Conservation (phyloP, 345 rosid species). For the Carallia brachiata region DNA sequence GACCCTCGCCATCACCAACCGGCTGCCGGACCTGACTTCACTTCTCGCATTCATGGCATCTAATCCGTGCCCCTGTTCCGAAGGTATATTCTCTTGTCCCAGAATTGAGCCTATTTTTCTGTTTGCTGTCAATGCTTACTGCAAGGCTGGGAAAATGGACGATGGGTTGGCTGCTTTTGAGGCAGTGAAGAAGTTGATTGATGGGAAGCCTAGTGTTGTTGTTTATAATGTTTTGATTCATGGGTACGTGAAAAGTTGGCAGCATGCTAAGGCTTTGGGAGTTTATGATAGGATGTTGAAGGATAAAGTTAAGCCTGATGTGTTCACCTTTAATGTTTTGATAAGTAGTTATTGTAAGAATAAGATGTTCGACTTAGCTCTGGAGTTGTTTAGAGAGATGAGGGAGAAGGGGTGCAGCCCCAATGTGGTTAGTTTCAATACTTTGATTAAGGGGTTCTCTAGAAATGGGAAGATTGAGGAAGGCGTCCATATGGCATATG, state of each 20-base stretch:
- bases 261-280: conserved; percentile 44
- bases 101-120: conserved; percentile 57
- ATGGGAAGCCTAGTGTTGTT: conserved; percentile 55
- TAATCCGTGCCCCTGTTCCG: conserved; percentile 76
- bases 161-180: conserved; percentile 57
- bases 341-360: conserved; percentile 64
- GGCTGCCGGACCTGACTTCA: conserved; percentile 47
- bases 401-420: conserved; percentile 65
- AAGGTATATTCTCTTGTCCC: conserved; percentile 88
- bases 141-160: conserved; percentile 57
- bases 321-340: conserved; percentile 64
- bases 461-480: conserved; percentile 57
- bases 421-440: conserved; percentile 79
- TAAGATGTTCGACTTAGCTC: conserved; percentile 47
- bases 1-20: conserved; percentile 63
- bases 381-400: conserved; percentile 79
- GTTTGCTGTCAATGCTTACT: conserved; percentile 48
- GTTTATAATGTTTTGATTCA: conserved; percentile 64
- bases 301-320: conserved; percentile 72
- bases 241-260: conserved; percentile 59
- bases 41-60: conserved; percentile 61
- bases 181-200: conserved; percentile 64
- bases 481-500: conserved; percentile 70
- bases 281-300: conserved; percentile 60
- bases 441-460: conserved; percentile 70